These are phyloP conservation scores for Bondarzewia mesenterica DNA, from an alignment of 1,284 basidiomycete species.

Conservation along the genomic window DNA sequence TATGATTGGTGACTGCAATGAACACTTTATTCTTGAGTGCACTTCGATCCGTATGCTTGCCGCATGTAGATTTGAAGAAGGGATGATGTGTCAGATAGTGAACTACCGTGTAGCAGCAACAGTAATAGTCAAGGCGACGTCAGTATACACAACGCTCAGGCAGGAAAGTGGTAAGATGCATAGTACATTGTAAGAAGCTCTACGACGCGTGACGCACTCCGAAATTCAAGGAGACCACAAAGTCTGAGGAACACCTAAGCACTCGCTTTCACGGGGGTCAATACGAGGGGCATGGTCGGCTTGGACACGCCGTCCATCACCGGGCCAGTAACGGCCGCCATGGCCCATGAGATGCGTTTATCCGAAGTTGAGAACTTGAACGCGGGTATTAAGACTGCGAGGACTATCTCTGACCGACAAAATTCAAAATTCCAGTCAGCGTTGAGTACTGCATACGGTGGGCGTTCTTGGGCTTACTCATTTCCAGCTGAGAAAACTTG, in stretches of 20 bases:
- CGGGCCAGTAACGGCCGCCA: background rate
- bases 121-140: too few relatives aligned
- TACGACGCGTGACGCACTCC: background rate
- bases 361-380: background rate
- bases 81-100: too few relatives aligned
- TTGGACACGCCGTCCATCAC: background rate
- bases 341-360: background rate
- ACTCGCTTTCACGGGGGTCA: background rate
- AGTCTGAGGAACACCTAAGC: background rate
- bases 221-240: background rate
- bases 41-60: too few relatives aligned
- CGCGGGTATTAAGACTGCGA: background rate
- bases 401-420: background rate
- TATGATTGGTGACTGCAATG: too few relatives aligned
- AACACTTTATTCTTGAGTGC: too few relatives aligned
- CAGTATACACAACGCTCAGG: too few relatives aligned
- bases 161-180: too few relatives aligned
- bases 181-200: background rate
- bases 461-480: background rate
- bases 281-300: background rate
- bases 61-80: too few relatives aligned
- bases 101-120: too few relatives aligned
- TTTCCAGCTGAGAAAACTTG: constrained; percentile 4
- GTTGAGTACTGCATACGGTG: background rate
- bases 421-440: background rate